Evolutionary conservation across 1,139 yeast genomes (phyloP).

Genomic region (Candida gigantensis): DNA sequence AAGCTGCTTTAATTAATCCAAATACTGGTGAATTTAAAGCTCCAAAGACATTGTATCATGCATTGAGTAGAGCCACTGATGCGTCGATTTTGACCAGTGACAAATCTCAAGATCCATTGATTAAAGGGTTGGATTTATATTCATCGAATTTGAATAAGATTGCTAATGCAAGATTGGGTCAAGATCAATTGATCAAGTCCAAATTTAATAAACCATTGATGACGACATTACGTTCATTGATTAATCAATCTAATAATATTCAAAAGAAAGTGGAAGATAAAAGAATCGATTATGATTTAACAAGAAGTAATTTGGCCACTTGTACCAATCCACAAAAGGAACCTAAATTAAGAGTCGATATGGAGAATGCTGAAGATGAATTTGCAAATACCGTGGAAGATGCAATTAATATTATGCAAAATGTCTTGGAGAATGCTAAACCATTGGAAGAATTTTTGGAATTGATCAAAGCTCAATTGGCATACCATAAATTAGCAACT

Average conservation of each 20-base stretch:
- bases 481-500: conserved; percentile 76
- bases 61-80: conserved; percentile 75
- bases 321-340: conserved; percentile 73
- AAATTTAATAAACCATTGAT: conserved; percentile 71
- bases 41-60: conserved; percentile 85
- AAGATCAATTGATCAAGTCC: conserved; percentile 70
- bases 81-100: conserved; percentile 50
- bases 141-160: conserved; percentile 56
- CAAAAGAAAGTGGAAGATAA: conserved; percentile 79
- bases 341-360: conserved; percentile 71
- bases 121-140: conserved; percentile 45
- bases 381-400: conserved; percentile 91
- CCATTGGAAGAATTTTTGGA: conserved; percentile 72
- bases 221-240: conserved; percentile 63
- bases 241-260: conserved; percentile 67
- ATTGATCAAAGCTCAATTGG: conserved; percentile 77
- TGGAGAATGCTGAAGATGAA: conserved; percentile 87
- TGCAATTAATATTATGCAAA: conserved; percentile 82
- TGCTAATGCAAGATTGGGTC: conserved; percentile 83
- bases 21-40: conserved; percentile 55
- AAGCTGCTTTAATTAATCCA: conserved; percentile 65
- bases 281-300: conserved; percentile 77
- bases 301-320: conserved; percentile 64
- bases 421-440: conserved; percentile 72
- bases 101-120: conserved; percentile 47